Base-by-base conservation (phyloP, 768 basidiomycete species). In the Suillus placidus region DNA sequence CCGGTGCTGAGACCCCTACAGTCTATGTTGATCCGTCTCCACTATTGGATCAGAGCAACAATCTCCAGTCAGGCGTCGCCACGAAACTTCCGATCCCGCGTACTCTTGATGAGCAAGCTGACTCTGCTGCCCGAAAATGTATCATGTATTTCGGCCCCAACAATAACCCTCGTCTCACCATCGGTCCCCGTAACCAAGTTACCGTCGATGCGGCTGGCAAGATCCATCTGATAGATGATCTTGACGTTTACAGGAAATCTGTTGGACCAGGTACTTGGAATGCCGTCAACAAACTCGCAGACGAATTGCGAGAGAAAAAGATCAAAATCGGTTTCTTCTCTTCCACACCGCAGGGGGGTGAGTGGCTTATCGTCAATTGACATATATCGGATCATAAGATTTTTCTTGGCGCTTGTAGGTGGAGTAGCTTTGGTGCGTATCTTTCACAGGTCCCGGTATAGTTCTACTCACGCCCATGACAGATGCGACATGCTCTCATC, bases 401-500 rank as follows among this genome's bases (percentile, higher is more conserved):
- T 65, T 67, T 63, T 71, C 61, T 69, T 62, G 67, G 67, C 69
- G 62, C 67, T 67, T 73, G 63, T 75, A 88, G 94, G 95, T 74
- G 95, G 96, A 75, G 96, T 98, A 67, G 96, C 96, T 51, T 87
- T 98, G 58, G 92, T 93, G 76, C 75, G 90, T 84, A 35, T 67
- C 62, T 43, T 69, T 57, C 72, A 66, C 74, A 64, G 3, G 60
- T 63, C 14, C 40, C 8, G 51, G 34, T 40, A 60, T 64, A 40
- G 42, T 64, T 56, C 3, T 60, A 54, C 67, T 73, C 62, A 71
- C 66, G 51, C 58, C 61, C 65, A 65, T 72, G 64, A 47, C 73
- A 93, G 86, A 97, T 98, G 94, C 88, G 95, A 70, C 95, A 97
- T 78, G 94, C 95, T 35, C 80, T 98, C 71, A 91, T 97, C 76